Base-by-base conservation (phyloP, 257 asterid species). In the Fraxinus quadrangulata region DNA sequence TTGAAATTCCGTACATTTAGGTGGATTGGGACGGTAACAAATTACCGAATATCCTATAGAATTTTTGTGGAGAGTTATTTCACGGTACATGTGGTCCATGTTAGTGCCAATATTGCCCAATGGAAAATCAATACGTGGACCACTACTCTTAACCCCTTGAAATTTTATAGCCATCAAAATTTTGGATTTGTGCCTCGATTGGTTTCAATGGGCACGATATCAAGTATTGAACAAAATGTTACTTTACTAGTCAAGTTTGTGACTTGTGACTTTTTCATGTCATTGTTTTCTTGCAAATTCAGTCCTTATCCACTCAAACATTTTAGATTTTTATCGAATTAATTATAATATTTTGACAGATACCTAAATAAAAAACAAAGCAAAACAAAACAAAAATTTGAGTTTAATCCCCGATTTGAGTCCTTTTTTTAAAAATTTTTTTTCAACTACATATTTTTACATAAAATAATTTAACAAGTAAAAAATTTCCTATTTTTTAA, bases 1-100 rank as follows among this genome's bases (percentile, higher is more conserved):
- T 16, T 45, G 51, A 80, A 39, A 71, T n/a, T 79, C 88, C 84
- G 87, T 87, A 80, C 88, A 56, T 67, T 28, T 71, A n/a, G 70
- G 73, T 66, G 74, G 83, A 74, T 56, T 14, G 70, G 42, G 69
- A 75, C 75, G n/a, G n/a, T n/a, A n/a, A n/a, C n/a, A n/a, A n/a
- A n/a, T n/a, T n/a, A n/a, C n/a, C n/a, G n/a, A n/a, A n/a, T n/a
- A n/a, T n/a, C n/a, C n/a, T n/a, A n/a, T 75, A 30, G 16, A 39
- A 6, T 34, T 24, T 37, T 2, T 12, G 68, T 1, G 21, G 28
- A 42, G 70, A 75, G 67, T 51, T 63, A n/a, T 67, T 8, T 39
- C 3, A 0, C 1, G 61, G 1, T 16, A 49, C 24, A 51, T 74
- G 84, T 72, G 30, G 30, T 28, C 30, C 30, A 28, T 28, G 30